Conservation (phyloP, 768 basidiomycete genomes). For the Russula ochroleuca region DNA sequence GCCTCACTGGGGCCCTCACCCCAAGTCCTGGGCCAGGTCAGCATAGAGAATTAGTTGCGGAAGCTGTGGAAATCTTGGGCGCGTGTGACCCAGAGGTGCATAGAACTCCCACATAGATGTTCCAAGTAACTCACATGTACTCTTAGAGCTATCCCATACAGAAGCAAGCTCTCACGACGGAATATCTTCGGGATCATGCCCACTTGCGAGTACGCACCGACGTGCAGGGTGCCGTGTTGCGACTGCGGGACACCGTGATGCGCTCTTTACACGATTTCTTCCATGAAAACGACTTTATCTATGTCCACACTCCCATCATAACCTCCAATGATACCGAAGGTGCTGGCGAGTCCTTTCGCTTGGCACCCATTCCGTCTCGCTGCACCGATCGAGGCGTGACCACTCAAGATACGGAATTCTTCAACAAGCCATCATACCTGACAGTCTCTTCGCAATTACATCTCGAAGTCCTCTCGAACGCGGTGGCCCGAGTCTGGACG, state of each 20-base stretch:
- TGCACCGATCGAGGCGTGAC: conserved; percentile 22
- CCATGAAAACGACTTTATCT: conserved; percentile 73
- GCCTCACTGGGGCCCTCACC: conserved; percentile 44
- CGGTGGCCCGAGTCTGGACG: conserved; percentile 83
- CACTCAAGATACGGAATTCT: conserved; percentile 51
- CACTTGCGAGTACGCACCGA: conserved; percentile 85
- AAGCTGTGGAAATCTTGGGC: conserved; percentile 49
- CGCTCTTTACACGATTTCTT: conserved; percentile 63
- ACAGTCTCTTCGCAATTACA: conserved; percentile 97
- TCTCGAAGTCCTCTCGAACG: conserved; percentile 78
- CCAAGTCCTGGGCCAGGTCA: conserved; percentile 50
- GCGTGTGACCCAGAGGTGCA: conserved; percentile 54
- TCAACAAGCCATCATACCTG: conserved; percentile 71
- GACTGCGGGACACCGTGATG: conserved; percentile 58
- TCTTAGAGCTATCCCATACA: conserved; percentile 83
- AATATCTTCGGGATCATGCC: conserved; percentile 79
- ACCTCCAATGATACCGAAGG: conserved; percentile 95
- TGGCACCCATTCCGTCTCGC: conserved; percentile 42
- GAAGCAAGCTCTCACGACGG: conserved; percentile 73
- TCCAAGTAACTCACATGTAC: conserved; percentile 22
- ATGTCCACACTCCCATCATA: conserved; percentile 80
- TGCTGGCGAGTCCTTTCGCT: conserved; percentile 85
- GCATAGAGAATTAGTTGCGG: conserved; percentile 48
- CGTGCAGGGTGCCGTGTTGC: conserved; percentile 65
- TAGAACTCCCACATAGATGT: neutral